Conservation (phyloP, 2,329 filamentous ascomycete species). For the Raffaelea arxii region DNA sequence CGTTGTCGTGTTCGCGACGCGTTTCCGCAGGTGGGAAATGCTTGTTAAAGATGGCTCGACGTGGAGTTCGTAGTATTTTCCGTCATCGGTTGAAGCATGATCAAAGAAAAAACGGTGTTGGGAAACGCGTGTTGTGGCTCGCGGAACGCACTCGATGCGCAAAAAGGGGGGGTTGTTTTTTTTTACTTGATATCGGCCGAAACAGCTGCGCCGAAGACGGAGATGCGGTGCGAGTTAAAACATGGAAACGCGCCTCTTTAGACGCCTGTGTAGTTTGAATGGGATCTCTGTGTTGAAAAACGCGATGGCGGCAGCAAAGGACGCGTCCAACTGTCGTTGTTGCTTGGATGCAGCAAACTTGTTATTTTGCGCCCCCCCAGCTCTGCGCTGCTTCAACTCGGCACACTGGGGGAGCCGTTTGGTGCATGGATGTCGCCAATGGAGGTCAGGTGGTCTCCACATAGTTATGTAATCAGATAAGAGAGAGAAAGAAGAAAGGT, state of each 20-base stretch:
- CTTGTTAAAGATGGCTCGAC: too few species aligned
- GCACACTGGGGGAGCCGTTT: too few species aligned
- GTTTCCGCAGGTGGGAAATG: too few species aligned
- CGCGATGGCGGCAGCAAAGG: constrained; percentile 9
- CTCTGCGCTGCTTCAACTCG: too few species aligned
- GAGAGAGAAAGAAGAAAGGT: background rate
- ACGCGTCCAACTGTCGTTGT: constrained; percentile 11
- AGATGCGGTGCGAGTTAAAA: constrained; percentile 4
- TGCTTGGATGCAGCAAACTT: background rate
- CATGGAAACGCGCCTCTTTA: constrained; percentile 5
- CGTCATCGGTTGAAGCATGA: constrained; percentile 2
- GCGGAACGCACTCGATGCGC: too few species aligned
- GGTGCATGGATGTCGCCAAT: too few species aligned
- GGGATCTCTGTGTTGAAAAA: constrained; percentile 1
- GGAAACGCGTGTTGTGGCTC: too few species aligned
- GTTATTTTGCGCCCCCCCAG: too few species aligned
- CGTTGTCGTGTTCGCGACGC: background rate
- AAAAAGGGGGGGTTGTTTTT: too few species aligned
- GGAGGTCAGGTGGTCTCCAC: background rate
- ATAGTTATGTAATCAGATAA: background rate
- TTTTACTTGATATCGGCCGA: too few species aligned
- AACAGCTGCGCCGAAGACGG: background rate
- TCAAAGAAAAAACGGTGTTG: constrained; percentile 13
- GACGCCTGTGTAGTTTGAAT: background rate
- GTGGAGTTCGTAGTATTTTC: too few species aligned